These are phyloP conservation scores for Stereocaulon alpinum DNA, from an alignment of 495 filamentous ascomycete genomes.

Conservation along the genomic window DNA sequence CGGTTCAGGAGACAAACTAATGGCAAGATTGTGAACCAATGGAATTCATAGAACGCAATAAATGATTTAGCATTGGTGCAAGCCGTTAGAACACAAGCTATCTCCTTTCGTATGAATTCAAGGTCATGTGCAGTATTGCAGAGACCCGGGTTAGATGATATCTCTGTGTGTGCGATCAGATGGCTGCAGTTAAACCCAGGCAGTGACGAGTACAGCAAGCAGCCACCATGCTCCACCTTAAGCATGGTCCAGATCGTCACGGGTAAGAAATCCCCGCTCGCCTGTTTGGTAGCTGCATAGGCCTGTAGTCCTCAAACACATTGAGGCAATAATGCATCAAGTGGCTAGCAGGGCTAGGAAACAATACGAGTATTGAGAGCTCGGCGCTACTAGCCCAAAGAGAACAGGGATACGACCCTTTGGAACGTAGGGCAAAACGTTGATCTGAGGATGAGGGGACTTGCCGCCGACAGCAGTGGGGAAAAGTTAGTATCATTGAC, in stretches of 20 bases:
- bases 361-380: background rate
- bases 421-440: background rate
- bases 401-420: background rate
- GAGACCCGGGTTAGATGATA: slow-evolving; percentile 5
- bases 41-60: background rate
- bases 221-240: background rate
- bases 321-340: too few species aligned
- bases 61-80: slow-evolving; percentile 2
- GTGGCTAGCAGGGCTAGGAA: too few species aligned
- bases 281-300: slow-evolving; percentile 9
- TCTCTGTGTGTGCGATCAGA: background rate
- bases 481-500: background rate
- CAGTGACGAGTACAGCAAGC: slow-evolving; percentile 6
- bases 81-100: background rate
- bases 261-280: background rate
- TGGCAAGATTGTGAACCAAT: slow-evolving; percentile 7
- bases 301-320: slow-evolving; percentile 5
- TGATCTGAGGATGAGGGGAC: background rate
- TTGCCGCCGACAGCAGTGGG: slow-evolving; percentile 1
- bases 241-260: slow-evolving; percentile 1
- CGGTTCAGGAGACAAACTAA: background rate
- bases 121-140: slow-evolving; percentile 2
- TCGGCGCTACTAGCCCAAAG: too few species aligned
- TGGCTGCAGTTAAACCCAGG: slow-evolving; percentile 4
- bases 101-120: background rate